phyloP scores from a whole-genome alignment of 2,329 filamentous ascomycete genomes.

The Claviceps humidiphila region DNA sequence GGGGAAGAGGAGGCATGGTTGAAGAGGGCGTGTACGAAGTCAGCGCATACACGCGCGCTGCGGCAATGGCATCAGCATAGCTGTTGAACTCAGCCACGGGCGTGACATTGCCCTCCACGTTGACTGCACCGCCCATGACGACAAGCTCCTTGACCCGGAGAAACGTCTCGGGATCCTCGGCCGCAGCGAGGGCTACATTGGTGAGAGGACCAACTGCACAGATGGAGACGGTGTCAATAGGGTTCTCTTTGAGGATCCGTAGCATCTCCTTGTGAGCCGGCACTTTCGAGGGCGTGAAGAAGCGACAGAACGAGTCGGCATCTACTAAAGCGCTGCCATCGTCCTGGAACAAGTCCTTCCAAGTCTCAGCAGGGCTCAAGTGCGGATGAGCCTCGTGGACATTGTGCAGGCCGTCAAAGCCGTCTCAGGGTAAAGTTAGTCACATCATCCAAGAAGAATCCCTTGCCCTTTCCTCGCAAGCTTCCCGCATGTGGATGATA shows the following conservation, averaged over 20 bases:
- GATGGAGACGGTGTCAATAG: conserved; percentile 74
- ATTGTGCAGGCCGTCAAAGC: conserved; percentile 61
- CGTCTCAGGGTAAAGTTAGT: conserved; percentile 38
- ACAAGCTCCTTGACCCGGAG: conserved; percentile 80
- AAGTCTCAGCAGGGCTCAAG: conserved; percentile 59
- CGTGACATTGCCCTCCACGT: conserved; percentile 67
- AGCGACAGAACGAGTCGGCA: conserved; percentile 32
- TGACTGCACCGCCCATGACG: conserved; percentile 85
- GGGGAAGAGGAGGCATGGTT: conserved; percentile 63
- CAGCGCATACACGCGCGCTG: conserved; percentile 64
- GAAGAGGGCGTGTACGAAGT: conserved; percentile 60
- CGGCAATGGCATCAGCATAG: conserved; percentile 72
- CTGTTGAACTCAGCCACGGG: conserved; percentile 92
- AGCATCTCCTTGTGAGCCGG: conserved; percentile 79
- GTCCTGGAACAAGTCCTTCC: conserved; percentile 50
- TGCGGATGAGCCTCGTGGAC: conserved; percentile 65
- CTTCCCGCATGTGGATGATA: not conserved
- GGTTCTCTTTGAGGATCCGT: conserved; percentile 69
- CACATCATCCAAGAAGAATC: not conserved
- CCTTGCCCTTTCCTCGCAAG: not conserved
- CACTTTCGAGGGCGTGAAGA: conserved; percentile 64
- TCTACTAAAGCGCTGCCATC: conserved; percentile 21
- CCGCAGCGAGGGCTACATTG: conserved; percentile 81
- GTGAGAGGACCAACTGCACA: conserved; percentile 83
- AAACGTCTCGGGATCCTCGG: conserved; percentile 80